A percentile compares a stretch with the other conserved stretches of the same genome.
Evolutionary conservation across 306 rosid species (phyloP).

Genomic region (Cicer pinnatifidum): DNA sequence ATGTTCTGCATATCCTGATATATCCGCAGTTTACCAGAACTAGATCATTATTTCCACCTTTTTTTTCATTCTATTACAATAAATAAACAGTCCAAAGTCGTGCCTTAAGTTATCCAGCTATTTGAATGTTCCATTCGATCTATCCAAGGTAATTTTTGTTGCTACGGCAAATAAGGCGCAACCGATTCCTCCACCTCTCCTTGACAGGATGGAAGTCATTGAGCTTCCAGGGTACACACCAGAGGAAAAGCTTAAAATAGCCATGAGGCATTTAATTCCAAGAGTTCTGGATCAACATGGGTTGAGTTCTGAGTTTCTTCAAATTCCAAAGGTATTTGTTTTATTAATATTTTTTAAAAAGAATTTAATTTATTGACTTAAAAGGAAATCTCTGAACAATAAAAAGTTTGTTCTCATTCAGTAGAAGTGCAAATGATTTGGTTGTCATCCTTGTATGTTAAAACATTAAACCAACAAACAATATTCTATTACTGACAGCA

Average conservation of each 20-base stretch:
- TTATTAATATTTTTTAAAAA: slow-evolving; percentile 47
- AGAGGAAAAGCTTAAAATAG: slow-evolving; percentile 94
- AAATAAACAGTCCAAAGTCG: slow-evolving; percentile 28
- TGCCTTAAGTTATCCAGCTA: slow-evolving; percentile 80
- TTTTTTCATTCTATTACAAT: slow-evolving; percentile 17
- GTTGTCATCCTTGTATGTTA: neutral
- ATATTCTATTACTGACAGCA: slow-evolving; percentile 7
- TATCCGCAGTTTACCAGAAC: neutral
- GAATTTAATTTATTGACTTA: slow-evolving; percentile 48
- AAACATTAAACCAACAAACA: slow-evolving; percentile 14
- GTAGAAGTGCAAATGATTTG: slow-evolving; percentile 31
- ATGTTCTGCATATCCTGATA: slow-evolving; percentile 26
- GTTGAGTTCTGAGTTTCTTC: slow-evolving; percentile 79
- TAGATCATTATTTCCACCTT: neutral
- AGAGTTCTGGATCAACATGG: slow-evolving; percentile 97
- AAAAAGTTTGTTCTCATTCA: slow-evolving; percentile 28
- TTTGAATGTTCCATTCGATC: slow-evolving; percentile 98
- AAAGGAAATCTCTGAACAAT: slow-evolving; percentile 6
- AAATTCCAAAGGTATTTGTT: slow-evolving; percentile 85
- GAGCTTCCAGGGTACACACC: slow-evolving; percentile 98
- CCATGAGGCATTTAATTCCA: slow-evolving; percentile 87
- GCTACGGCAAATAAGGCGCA: slow-evolving; percentile 94
- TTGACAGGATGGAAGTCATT: slow-evolving; percentile 99
- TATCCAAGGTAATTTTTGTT: slow-evolving; percentile 89
- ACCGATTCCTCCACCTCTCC: slow-evolving; percentile 91